phyloP scores from a whole-genome alignment of 495 filamentous ascomycete genomes.

The Mytilinidion resinicola region DNA sequence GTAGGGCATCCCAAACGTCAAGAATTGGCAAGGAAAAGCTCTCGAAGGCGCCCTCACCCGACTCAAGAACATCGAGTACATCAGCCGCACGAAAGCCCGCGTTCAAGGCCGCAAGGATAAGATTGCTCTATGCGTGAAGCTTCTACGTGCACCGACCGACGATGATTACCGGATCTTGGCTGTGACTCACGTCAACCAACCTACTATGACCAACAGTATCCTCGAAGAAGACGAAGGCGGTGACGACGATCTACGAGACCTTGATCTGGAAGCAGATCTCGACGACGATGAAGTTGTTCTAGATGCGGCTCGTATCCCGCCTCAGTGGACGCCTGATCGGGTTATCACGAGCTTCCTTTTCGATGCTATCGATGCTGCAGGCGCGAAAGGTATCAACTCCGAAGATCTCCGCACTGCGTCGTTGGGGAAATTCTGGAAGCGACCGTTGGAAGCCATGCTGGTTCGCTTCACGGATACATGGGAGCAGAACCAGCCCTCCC shows the following conservation, averaged over 20 bases:
- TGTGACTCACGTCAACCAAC: background rate
- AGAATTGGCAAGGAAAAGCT: slow-evolving; percentile 10
- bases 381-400: slow-evolving; percentile 48
- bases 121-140: slow-evolving; percentile 58
- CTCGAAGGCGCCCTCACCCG: slow-evolving; percentile 33
- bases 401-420: slow-evolving; percentile 43
- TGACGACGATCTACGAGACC: slow-evolving; percentile 22
- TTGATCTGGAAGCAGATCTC: slow-evolving; percentile 23
- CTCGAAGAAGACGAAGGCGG: slow-evolving; percentile 32
- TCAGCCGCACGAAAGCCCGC: slow-evolving; percentile 62
- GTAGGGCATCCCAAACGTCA: slow-evolving; percentile 8
- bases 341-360: slow-evolving; percentile 50
- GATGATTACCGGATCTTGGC: slow-evolving; percentile 55
- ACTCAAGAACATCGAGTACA: slow-evolving; percentile 58
- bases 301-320: slow-evolving; percentile 34
- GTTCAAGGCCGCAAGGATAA: slow-evolving; percentile 39
- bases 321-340: slow-evolving; percentile 51
- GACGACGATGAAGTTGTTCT: slow-evolving; percentile 8
- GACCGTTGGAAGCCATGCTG: slow-evolving; percentile 53
- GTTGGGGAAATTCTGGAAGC: slow-evolving; percentile 50
- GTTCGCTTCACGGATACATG: slow-evolving; percentile 53
- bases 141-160: slow-evolving; percentile 63
- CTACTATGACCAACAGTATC: background rate
- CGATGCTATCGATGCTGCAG: slow-evolving; percentile 46
- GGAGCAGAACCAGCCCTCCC: slow-evolving; percentile 55